Base-by-base conservation (phyloP, 1,139 yeast species). In the Geotrichum aggregatum region DNA sequence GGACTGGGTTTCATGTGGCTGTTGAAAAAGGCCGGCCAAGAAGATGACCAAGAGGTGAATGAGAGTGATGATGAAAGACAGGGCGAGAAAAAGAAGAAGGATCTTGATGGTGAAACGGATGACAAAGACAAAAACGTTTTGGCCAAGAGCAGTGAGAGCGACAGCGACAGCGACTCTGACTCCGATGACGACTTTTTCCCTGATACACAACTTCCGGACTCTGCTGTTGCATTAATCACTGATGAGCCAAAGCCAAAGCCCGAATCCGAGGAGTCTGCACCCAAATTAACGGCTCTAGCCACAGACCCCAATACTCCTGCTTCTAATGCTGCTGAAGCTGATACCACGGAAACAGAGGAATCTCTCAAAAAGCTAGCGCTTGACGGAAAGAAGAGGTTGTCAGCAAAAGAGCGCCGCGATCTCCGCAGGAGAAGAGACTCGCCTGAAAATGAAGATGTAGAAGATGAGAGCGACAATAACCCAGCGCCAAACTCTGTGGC, bases 1-100 rank as follows among this genome's bases (percentile, higher is more conserved):
- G 98, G 98, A 0, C 75, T 89, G 58, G 97, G 87, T 0, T 77
- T 92, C 55, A 66, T 87, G 56, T 87, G 94, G 84, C 71, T 84
- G 51, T 79, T 83, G 4, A 83, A 59, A 30, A 83, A 79, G 47
- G 79, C 72, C 14, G 74, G 82, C 0, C 68, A 77, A 2, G 65
- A 64, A 19, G 73, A 71, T 54, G 76, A 78, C 52, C 71, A 79
- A 48, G 79, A 72, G 16, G 74, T 82, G 0, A 68, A 77, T 21
- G 35, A 33, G 11, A 26, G 28, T 33, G 45, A n/a, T 21, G 31
- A 38, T 3, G 45, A 43, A 11, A 18, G 13, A 58, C 59, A 26
- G 54, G 47, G 10, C 45, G 50, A 39, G 59, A 52, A 44, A 54
- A 47, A 35, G 59, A 19, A 8, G 52, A 77, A 50, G 7, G 41